Evolutionary conservation across 208 protist species (phyloP).

Genomic region (Trypanosoma brucei): DNA sequence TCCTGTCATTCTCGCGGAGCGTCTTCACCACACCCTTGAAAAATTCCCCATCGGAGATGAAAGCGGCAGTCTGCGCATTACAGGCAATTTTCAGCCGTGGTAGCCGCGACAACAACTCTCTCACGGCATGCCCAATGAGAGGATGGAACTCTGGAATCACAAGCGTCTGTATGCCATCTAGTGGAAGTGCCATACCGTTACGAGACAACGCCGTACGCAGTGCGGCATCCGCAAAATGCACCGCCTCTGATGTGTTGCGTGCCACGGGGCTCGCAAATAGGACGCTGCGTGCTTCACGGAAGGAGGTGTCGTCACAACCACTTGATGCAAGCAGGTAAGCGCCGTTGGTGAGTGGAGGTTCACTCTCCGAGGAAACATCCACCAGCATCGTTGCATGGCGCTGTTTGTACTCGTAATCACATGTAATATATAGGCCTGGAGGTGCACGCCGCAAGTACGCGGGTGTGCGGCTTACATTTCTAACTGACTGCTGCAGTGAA

Average conservation of each 20-base stretch:
- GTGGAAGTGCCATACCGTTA: slow-evolving; percentile 20
- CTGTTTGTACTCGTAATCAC: slow-evolving; percentile 23
- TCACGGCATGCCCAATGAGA: slow-evolving; percentile 26
- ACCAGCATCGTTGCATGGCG: slow-evolving; percentile 66
- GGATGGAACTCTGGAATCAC: slow-evolving; percentile 49
- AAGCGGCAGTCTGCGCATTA: slow-evolving; percentile 39
- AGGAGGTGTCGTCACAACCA: slow-evolving; percentile 34
- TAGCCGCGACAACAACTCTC: slow-evolving; percentile 27
- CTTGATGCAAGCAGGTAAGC: slow-evolving; percentile 62
- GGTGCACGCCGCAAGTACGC: slow-evolving; percentile 66
- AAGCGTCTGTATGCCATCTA: slow-evolving; percentile 44
- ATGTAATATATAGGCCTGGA: slow-evolving; percentile 67
- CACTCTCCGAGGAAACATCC: slow-evolving; percentile 24
- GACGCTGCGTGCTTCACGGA: slow-evolving; percentile 30
- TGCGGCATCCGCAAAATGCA: slow-evolving; percentile 32
- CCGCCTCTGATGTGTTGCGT: slow-evolving; percentile 27
- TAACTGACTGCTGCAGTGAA: slow-evolving; percentile 20
- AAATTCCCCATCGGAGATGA: slow-evolving; percentile 66
- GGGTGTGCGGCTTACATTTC: slow-evolving; percentile 14
- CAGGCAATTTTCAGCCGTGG: slow-evolving; percentile 48
- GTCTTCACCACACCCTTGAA: slow-evolving; percentile 50
- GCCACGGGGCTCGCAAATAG: slow-evolving; percentile 58
- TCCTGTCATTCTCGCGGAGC: slow-evolving; percentile 36
- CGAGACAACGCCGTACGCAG: slow-evolving; percentile 6
- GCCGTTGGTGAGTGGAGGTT: slow-evolving; percentile 40